Evolutionary conservation across 2,329 filamentous ascomycete genomes (phyloP), one percentile per base, ranked within the genome.

Genomic region (Penicillium sp.): DNA sequence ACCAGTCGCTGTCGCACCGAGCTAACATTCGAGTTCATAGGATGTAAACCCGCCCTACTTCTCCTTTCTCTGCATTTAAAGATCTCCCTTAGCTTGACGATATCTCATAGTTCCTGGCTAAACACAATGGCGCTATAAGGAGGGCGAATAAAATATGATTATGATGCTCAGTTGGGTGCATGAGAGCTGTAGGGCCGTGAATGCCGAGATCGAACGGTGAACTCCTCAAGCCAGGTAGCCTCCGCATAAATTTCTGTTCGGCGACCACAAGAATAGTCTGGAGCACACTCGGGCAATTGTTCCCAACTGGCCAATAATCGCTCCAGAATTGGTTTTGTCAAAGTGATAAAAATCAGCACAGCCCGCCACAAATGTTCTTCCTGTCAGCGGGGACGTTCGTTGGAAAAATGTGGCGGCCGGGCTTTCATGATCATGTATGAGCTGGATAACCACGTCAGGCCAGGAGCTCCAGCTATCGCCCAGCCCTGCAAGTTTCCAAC

Each of bases 41-140:
- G n/a, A 73, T 73, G 71, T 73, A 68, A 71, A 60, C 17, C 15
- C 2, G 7, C 42, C 14, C 37, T 35, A 17, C 8, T 47, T 42
- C 42, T 47, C 20, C 20, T 60, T n/a, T 41, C 59, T 55, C 52
- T 51, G 25, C 47, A 48, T n/a, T 43, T 51, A 2, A 49, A 57
- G 20, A 54, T 25, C 42, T 42, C 38, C 25, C 45, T 41, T 55
- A 61, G 63, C 55, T 57, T 53, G 57, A 42, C 43, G 61, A 67
- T 65, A 58, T 59, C 49, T 59, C 57, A 50, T 61, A 35, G 37
- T 54, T 55, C 60, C 50, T 53, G 12, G n/a, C 25, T 59, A 60
- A 60, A 61, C 64, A 62, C 65, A 64, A 64, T 65, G 66, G 66
- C 64, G 64, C 64, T 63, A 57, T 58, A 58, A 67, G 57, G 54